Evolutionary conservation across 2,329 filamentous ascomycete genomes (phyloP).

Genomic region (Cladosporium sp.): DNA sequence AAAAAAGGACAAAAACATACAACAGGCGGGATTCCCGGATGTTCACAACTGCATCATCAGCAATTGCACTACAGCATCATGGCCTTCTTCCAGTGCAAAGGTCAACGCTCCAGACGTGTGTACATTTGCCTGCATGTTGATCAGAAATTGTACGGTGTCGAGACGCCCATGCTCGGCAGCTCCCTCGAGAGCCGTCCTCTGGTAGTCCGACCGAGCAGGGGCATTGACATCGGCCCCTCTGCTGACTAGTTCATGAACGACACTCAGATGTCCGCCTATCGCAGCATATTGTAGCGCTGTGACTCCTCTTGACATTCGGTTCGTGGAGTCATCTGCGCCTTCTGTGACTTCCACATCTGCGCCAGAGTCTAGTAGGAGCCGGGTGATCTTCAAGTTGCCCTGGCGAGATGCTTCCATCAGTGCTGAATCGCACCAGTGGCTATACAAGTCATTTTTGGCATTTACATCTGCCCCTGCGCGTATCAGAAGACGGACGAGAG

Average conservation of each 20-base stretch:
- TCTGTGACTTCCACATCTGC: not conserved
- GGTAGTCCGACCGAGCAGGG: not conserved
- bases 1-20: too few species aligned
- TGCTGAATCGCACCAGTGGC: not conserved
- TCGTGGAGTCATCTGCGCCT: not conserved
- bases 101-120: not conserved
- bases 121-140: not conserved
- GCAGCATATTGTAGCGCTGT: constrained; percentile 2
- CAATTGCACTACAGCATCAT: constrained; percentile 1
- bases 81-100: not conserved
- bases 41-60: not conserved
- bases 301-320: not conserved
- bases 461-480: not conserved
- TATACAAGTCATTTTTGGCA: too few species aligned
- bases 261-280: not conserved
- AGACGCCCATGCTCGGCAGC: constrained; percentile 1
- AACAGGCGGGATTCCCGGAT: too few species aligned
- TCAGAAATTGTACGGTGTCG: constrained; percentile 1
- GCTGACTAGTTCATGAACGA: constrained; percentile 1
- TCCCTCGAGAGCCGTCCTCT: not conserved
- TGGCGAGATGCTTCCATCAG: not conserved
- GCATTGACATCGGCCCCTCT: constrained; percentile 5
- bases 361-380: not conserved
- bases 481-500: not conserved
- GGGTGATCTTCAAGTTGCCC: not conserved